phyloP scores from a whole-genome alignment of 2,329 filamentous ascomycete species.

The Curvularia spicifera region DNA sequence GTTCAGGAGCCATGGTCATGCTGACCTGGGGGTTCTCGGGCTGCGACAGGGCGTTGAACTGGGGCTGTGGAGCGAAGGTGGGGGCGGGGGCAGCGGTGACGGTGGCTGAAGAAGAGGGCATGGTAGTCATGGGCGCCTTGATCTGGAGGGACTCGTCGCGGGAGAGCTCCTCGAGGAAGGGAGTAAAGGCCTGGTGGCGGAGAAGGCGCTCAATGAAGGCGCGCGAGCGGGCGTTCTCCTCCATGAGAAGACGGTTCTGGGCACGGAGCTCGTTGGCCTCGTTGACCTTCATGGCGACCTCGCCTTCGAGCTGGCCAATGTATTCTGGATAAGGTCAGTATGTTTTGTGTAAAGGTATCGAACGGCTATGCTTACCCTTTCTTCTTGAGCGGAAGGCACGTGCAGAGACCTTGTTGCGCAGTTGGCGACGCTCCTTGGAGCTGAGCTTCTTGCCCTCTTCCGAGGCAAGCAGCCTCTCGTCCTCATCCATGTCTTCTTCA shows the following conservation, averaged over 20 bases:
- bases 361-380: slow-evolving; percentile 74
- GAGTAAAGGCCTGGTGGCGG: slow-evolving; percentile 57
- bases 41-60: slow-evolving; percentile 53
- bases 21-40: slow-evolving; percentile 69
- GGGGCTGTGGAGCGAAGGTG: slow-evolving; percentile 58
- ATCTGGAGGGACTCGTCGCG: slow-evolving; percentile 45
- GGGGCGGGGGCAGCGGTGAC: slow-evolving; percentile 52
- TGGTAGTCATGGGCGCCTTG: slow-evolving; percentile 40
- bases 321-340: slow-evolving; percentile 77
- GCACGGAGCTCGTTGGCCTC: slow-evolving; percentile 81
- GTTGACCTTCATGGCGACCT: slow-evolving; percentile 81
- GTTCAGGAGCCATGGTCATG: slow-evolving; percentile 84
- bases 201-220: slow-evolving; percentile 80
- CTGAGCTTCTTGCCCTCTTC: slow-evolving; percentile 99
- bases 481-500: slow-evolving; percentile 98
- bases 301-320: slow-evolving; percentile 89
- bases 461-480: slow-evolving; percentile 90
- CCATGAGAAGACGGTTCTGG: slow-evolving; percentile 80
- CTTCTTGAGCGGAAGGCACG: slow-evolving; percentile 96
- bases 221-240: slow-evolving; percentile 85
- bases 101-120: slow-evolving; percentile 40
- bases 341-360: neutral
- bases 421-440: slow-evolving; percentile 93
- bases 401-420: slow-evolving; percentile 99
- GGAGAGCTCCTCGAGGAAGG: slow-evolving; percentile 55